Percentiles rank a stretch among this genome's conserved stretches.
phyloP scores from a whole-genome alignment of 1,284 basidiomycete species.

The Porodaedalea pini region DNA sequence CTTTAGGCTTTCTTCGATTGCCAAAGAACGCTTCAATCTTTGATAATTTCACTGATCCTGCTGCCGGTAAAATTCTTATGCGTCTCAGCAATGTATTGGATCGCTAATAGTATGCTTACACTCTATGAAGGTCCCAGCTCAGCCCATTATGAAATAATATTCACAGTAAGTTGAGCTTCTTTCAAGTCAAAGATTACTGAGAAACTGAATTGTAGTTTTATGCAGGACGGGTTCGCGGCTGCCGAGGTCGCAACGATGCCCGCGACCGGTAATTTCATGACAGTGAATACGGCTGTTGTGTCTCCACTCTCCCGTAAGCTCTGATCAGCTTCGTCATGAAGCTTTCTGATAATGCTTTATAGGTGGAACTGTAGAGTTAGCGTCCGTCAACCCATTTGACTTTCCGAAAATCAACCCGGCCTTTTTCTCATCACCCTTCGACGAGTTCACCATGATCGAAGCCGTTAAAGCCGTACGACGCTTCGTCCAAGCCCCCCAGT shows the following conservation, averaged over 20 bases:
- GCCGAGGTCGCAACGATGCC: slow-evolving; percentile 4
- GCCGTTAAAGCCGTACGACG: slow-evolving; percentile 22
- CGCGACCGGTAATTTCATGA: slow-evolving; percentile 23
- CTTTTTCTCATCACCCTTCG: slow-evolving; percentile 19
- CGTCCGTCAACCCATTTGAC: slow-evolving; percentile 23
- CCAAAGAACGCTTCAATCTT: slow-evolving; percentile 21
- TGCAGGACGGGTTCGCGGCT: not conserved
- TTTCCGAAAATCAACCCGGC: slow-evolving; percentile 24
- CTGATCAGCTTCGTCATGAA: not conserved
- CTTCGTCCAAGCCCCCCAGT: slow-evolving; percentile 24
- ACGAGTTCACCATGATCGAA: slow-evolving; percentile 20
- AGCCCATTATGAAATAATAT: slow-evolving; percentile 27
- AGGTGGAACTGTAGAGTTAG: slow-evolving; percentile 27
- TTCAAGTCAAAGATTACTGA: not conserved
- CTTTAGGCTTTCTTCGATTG: slow-evolving; percentile 23
- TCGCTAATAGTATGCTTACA: not conserved
- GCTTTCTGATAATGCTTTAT: not conserved
- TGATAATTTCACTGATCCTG: slow-evolving; percentile 22
- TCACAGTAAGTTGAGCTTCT: slow-evolving; percentile 25
- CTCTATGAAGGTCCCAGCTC: slow-evolving; percentile 21
- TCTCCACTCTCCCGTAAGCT: slow-evolving; percentile 23
- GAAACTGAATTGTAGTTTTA: slow-evolving; percentile 1
- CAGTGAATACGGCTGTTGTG: slow-evolving; percentile 19
- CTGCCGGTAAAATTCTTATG: slow-evolving; percentile 18
- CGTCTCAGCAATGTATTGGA: not conserved